Conservation (phyloP, 257 asterid genomes). For the Jacaranda mimosifolia region DNA sequence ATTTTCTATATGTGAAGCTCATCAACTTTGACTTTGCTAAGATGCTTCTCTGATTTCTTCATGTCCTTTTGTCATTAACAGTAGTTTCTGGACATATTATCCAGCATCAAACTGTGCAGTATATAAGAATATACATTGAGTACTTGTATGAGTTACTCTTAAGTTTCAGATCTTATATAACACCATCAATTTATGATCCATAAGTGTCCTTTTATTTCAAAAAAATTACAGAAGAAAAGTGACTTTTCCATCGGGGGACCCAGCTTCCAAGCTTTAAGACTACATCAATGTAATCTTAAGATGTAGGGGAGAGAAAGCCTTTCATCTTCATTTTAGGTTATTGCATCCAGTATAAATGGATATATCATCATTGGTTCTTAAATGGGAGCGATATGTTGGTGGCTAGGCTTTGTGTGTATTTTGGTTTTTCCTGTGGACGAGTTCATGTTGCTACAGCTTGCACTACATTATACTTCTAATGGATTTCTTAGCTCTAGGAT, state of each 20-base stretch:
- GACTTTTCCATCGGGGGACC: not conserved
- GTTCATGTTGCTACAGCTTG: not conserved
- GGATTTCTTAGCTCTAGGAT: not conserved
- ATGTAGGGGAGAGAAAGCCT: not conserved
- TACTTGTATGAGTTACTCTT: not conserved
- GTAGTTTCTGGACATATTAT: not conserved
- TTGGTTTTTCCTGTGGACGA: conserved; percentile 4
- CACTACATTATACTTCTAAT: conserved; percentile 7
- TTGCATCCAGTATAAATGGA: not conserved
- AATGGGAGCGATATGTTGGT: not conserved
- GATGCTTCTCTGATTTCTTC: not conserved
- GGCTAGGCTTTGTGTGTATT: not conserved
- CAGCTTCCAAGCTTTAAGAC: not conserved
- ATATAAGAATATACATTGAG: not conserved
- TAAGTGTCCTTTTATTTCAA: not conserved
- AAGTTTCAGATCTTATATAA: not conserved
- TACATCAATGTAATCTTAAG: not conserved
- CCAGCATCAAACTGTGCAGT: not conserved
- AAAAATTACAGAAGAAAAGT: no score
- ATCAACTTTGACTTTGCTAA: conserved; percentile 6
- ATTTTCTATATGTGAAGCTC: conserved; percentile 17
- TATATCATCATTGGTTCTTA: not conserved
- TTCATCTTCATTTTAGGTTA: not conserved
- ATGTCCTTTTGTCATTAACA: not conserved
- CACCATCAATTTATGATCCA: not conserved